phyloP scores from a whole-genome alignment of 2,329 filamentous ascomycete genomes.

The Sclerotinia nivalis region DNA sequence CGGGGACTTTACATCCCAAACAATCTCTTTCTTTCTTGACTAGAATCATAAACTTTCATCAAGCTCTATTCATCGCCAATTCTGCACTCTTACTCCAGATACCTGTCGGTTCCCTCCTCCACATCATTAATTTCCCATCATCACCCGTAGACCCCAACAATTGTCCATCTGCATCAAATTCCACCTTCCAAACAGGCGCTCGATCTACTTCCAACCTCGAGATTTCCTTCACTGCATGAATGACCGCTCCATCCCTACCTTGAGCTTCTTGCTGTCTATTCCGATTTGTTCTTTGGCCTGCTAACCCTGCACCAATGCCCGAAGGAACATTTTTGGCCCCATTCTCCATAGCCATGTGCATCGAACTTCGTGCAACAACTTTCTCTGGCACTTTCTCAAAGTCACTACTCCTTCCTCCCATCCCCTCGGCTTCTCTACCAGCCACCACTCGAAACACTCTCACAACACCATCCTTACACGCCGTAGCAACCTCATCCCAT shows the following conservation, averaged over 20 bases:
- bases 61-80: slow-evolving; percentile 35
- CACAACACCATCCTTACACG: slow-evolving; percentile 87
- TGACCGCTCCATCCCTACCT: slow-evolving; percentile 64
- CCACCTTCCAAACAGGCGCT: slow-evolving; percentile 73
- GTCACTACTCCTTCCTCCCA: slow-evolving; percentile 35
- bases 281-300: slow-evolving; percentile 44
- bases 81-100: slow-evolving; percentile 40
- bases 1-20: background rate
- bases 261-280: slow-evolving; percentile 48
- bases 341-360: slow-evolving; percentile 31
- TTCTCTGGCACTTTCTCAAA: slow-evolving; percentile 37
- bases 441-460: slow-evolving; percentile 83
- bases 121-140: slow-evolving; percentile 66
- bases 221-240: slow-evolving; percentile 62
- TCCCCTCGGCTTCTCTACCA: slow-evolving; percentile 43
- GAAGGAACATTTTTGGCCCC: slow-evolving; percentile 46
- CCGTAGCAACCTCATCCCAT: slow-evolving; percentile 87
- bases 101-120: slow-evolving; percentile 50
- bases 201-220: slow-evolving; percentile 67
- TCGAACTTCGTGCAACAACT: slow-evolving; percentile 31
- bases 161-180: slow-evolving; percentile 70
- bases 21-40: background rate
- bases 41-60: background rate
- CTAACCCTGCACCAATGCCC: slow-evolving; percentile 55
- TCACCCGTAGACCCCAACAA: slow-evolving; percentile 75